Evolutionary conservation across 108 stramenopile species (phyloP).

Genomic region (Cyclotella kingstonii): DNA sequence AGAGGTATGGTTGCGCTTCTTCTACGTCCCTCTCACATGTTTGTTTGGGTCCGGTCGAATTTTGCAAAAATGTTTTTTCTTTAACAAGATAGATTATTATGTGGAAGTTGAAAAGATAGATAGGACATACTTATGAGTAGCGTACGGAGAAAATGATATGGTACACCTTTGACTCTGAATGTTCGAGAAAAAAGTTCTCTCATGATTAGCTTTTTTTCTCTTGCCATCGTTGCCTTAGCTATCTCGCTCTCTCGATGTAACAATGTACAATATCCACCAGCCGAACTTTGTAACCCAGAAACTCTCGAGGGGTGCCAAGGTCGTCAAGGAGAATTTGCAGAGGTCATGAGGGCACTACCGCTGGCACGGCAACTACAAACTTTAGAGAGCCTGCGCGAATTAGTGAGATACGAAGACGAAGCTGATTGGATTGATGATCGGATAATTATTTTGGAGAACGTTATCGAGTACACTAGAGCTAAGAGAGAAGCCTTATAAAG

Average conservation of each 20-base stretch:
- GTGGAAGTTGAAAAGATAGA: too few species aligned
- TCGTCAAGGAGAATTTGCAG: conserved; percentile 26
- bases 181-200: too few species aligned
- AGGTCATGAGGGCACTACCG: conserved; percentile 4
- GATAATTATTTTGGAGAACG: conserved; percentile 29
- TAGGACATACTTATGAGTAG: too few species aligned
- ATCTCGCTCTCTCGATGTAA: not conserved
- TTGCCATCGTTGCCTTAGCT: not conserved
- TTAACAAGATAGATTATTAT: too few species aligned
- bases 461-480: conserved; percentile 20
- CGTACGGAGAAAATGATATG: too few species aligned
- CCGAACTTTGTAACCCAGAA: conserved; percentile 27
- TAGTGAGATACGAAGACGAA: conserved; percentile 18
- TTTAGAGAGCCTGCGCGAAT: conserved; percentile 8
- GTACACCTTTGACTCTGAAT: too few species aligned
- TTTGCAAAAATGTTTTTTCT: too few species aligned
- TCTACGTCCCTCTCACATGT: too few species aligned
- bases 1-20: too few species aligned
- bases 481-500: conserved; percentile 10
- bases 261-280: conserved; percentile 18
- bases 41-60: too few species aligned
- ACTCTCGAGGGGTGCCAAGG: conserved; percentile 26
- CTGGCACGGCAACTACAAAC: conserved; percentile 11
- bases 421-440: conserved; percentile 27
- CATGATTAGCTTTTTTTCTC: not conserved